These are phyloP conservation scores for Periconia macrospinosa DNA, from an alignment of 2,329 filamentous ascomycete genomes.

Conservation along the genomic window DNA sequence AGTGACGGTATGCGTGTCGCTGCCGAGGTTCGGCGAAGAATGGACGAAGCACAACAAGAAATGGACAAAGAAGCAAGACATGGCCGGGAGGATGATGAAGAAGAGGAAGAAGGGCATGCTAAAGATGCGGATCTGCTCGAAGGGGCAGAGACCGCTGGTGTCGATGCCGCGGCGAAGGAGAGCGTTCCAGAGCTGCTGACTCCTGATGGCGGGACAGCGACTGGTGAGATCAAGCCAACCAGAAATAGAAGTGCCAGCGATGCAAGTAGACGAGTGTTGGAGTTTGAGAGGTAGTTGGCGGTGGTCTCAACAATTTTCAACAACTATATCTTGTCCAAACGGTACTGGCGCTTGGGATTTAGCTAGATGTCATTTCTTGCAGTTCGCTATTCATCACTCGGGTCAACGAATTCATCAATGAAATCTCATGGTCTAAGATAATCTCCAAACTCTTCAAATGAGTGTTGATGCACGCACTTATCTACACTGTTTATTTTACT, in stretches of 20 bases:
- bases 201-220: conserved; percentile 14
- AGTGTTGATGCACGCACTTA: too few relatives aligned
- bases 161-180: conserved; percentile 33
- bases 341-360: too few relatives aligned
- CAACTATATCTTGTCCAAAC: too few relatives aligned
- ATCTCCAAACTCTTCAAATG: too few relatives aligned
- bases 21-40: conserved; percentile 83
- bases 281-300: conserved; percentile 39
- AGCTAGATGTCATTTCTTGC: too few relatives aligned
- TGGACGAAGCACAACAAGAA: conserved; percentile 94
- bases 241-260: conserved; percentile 37
- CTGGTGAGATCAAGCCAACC: conserved; percentile 27
- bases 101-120: conserved; percentile 56
- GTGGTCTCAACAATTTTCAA: too few relatives aligned
- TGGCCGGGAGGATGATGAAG: conserved; percentile 61
- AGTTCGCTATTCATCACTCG: too few relatives aligned
- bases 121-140: conserved; percentile 52
- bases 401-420: too few relatives aligned
- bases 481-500: too few relatives aligned
- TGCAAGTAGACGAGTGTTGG: conserved; percentile 39
- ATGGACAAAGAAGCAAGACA: conserved; percentile 75
- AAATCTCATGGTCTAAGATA: too few relatives aligned
- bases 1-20: conserved; percentile 97
- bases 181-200: conserved; percentile 12
- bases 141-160: conserved; percentile 52